Base-by-base conservation (phyloP, 208 protist genomes). In the Leishmania mexicana region DNA sequence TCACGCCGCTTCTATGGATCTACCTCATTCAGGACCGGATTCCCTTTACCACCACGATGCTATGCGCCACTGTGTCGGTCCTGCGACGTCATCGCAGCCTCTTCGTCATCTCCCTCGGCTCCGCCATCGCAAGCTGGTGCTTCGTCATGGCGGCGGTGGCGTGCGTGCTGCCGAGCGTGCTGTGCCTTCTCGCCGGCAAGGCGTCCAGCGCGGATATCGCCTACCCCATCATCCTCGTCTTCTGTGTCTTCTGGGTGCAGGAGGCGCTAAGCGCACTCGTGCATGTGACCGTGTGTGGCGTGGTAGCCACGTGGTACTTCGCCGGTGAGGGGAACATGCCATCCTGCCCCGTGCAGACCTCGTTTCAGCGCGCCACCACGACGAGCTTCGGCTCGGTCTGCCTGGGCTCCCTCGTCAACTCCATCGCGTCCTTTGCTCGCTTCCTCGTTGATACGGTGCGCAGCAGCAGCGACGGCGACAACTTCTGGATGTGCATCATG, bases 221-320 rank as follows among this genome's bases (percentile, higher is more conserved):
- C 57, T 84, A 87, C 77, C 74, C 74, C 21, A n/a, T 80, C n/a
- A 64, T 83, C 45, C 53, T 90, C 42, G 42, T 85, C 31, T 70
- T 95, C 51, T 85, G 94, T 51, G 62, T 95, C 28, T 93, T 95
- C 70, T 98, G 94, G 94, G 81, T 86, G 2, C 75, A 86, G 62
- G 84, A 95, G 79, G 93, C 97, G 65, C 54, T 94, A 31, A 57
- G 62, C 40, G 85, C 92, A 74, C 53, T 96, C 1, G 85, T 95
- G 83, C 92, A 96, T 84, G 89, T 95, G 42, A 95, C 89, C 17
- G 86, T 91, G 35, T 90, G 83, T 60, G 95, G 95, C 54, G 88
- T 97, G 35, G 85, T 90, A 1, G 92, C 93, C 17, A 96, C 90
- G 76, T 98, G 96, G 96, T 98, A 96, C 90, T 98, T 98, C 75